These are phyloP conservation scores for Daphne laureola DNA, from an alignment of 441 rosid species.

Conservation along the genomic window DNA sequence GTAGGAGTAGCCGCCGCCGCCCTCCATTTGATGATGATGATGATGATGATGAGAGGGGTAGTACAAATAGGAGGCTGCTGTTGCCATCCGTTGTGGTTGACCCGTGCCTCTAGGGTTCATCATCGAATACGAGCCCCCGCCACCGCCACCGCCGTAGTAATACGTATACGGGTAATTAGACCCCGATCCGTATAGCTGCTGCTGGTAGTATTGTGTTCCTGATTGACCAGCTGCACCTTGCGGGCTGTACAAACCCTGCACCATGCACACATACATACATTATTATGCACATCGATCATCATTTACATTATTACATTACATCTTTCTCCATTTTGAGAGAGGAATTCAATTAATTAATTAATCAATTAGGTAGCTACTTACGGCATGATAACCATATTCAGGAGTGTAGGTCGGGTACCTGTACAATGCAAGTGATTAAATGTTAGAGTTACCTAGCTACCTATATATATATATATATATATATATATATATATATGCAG, in stretches of 20 bases:
- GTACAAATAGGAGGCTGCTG: constrained; percentile 38
- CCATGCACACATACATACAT: background rate
- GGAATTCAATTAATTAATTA: background rate
- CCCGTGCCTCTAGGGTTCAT: constrained; percentile 49
- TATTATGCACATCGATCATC: background rate
- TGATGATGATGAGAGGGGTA: too few relatives aligned
- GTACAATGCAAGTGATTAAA: constrained; percentile 17
- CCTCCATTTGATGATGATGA: constrained; percentile 32
- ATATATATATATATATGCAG: too few relatives aligned
- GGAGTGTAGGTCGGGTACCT: constrained; percentile 65
- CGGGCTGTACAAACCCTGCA: constrained; percentile 56
- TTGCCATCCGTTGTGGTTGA: constrained; percentile 30
- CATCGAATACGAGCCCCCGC: constrained; percentile 33
- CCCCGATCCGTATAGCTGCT: constrained; percentile 57
- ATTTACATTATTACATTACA: too few relatives aligned
- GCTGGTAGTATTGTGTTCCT: constrained; percentile 59
- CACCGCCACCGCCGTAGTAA: constrained; percentile 51
- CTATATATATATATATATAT: too few relatives aligned
- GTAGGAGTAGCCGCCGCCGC: too few relatives aligned
- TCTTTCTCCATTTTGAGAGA: too few relatives aligned
- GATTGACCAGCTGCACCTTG: constrained; percentile 52
- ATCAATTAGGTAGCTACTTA: too few relatives aligned
- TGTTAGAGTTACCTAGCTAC: too few relatives aligned
- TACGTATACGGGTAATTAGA: constrained; percentile 55
- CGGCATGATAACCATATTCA: constrained; percentile 80